These are phyloP conservation scores for Alternaria novae-zelandiae DNA, from an alignment of 2,329 filamentous ascomycete species.

Conservation along the genomic window DNA sequence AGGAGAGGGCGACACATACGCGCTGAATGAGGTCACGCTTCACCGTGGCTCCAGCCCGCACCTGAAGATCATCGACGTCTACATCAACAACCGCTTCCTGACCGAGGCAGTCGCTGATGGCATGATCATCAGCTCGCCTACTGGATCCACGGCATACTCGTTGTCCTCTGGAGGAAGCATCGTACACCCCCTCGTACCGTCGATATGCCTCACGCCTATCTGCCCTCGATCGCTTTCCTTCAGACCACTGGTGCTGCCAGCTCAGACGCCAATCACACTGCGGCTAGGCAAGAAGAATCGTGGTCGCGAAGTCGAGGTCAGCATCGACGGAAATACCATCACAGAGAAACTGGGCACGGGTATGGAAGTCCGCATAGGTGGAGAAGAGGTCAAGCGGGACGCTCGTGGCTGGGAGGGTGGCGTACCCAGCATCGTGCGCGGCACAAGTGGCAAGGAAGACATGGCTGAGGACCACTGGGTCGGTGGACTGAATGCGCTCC, in stretches of 20 bases:
- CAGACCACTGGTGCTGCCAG: constrained; percentile 85
- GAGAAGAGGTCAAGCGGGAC: constrained; percentile 69
- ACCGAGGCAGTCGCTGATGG: constrained; percentile 96
- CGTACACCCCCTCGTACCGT: constrained; percentile 89
- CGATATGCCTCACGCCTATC: constrained; percentile 89
- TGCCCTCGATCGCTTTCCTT: constrained; percentile 92
- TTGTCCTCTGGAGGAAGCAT: constrained; percentile 93
- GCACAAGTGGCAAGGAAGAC: constrained; percentile 46
- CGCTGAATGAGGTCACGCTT: constrained; percentile 94
- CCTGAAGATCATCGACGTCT: constrained; percentile 89
- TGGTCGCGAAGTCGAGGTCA: constrained; percentile 57
- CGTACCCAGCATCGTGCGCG: constrained; percentile 88
- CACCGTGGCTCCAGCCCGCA: constrained; percentile 91
- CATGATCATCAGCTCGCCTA: constrained; percentile 92
- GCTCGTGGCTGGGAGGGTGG: constrained; percentile 71
- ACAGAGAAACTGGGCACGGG: constrained; percentile 53
- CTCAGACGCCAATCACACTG: constrained; percentile 82
- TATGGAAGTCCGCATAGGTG: constrained; percentile 83
- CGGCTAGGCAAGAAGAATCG: constrained; percentile 71
- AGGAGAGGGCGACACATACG: constrained; percentile 60
- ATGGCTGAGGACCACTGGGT: constrained; percentile 91
- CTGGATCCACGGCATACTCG: constrained; percentile 93
- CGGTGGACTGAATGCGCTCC: constrained; percentile 85
- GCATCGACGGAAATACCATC: constrained; percentile 56
- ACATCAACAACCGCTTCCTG: constrained; percentile 84